A percentile compares a stretch with the other conserved stretches of the same genome.
phyloP scores from a whole-genome alignment of 1,284 basidiomycete species.

The Fomitopsis palustris region DNA sequence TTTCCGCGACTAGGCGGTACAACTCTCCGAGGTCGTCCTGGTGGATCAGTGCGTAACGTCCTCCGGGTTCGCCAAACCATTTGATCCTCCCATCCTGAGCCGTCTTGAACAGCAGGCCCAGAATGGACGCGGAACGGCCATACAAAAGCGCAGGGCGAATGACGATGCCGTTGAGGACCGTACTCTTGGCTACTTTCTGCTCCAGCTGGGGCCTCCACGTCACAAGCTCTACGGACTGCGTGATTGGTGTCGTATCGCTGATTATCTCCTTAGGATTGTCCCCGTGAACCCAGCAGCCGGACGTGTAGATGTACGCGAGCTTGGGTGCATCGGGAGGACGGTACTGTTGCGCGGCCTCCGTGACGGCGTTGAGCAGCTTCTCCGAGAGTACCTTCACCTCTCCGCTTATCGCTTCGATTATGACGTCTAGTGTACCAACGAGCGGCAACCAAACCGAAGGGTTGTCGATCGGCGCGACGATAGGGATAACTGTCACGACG shows the following conservation, averaged over 20 bases:
- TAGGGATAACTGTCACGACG: constrained; percentile 38
- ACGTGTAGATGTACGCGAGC: constrained; percentile 49
- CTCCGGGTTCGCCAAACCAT: constrained; percentile 40
- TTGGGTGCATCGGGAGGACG: constrained; percentile 36
- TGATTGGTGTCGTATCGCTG: constrained; percentile 34
- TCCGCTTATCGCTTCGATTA: constrained; percentile 38
- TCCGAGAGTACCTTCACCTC: constrained; percentile 19
- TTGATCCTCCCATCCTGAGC: constrained; percentile 33
- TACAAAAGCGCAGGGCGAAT: constrained; percentile 47
- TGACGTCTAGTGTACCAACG: constrained; percentile 40
- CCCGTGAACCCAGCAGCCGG: constrained; percentile 46
- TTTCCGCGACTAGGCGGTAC: constrained; percentile 42
- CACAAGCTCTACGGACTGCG: constrained; percentile 26
- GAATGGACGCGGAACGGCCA: constrained; percentile 41
- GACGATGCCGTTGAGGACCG: constrained; percentile 44
- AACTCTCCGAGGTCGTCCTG: constrained; percentile 49
- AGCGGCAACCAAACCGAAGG: constrained; percentile 37
- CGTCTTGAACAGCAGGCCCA: constrained; percentile 35
- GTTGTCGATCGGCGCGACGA: constrained; percentile 37
- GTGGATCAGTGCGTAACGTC: constrained; percentile 42
- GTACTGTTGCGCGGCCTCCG: constrained; percentile 19
- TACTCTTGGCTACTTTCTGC: constrained; percentile 30
- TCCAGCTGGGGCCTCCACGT: constrained; percentile 37
- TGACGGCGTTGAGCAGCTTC: constrained; percentile 33
- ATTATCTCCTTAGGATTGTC: constrained; percentile 32